These are phyloP conservation scores for Capniomyces stellatus DNA, from an alignment of 371 early-diverging fungal genomes.

Conservation along the genomic window DNA sequence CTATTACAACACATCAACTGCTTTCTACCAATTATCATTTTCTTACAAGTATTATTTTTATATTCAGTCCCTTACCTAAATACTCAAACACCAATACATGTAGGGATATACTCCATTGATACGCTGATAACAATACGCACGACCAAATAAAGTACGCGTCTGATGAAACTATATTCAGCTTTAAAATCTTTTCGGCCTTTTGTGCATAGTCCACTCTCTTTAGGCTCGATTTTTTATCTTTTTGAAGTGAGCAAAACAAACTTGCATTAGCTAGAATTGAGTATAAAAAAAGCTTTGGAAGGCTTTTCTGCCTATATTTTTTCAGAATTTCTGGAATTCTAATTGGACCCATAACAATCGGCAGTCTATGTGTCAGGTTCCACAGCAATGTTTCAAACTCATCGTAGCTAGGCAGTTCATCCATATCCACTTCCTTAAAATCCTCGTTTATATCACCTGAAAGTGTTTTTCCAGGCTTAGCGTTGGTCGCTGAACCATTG, in stretches of 20 bases:
- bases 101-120: background rate
- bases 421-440: background rate
- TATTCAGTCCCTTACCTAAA: background rate
- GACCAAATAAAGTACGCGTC: slow-evolving; percentile 1
- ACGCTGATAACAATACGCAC: background rate
- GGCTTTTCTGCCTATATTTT: background rate
- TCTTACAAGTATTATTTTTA: background rate
- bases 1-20: background rate
- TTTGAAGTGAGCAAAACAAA: no score
- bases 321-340: background rate
- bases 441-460: no score
- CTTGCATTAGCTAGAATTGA: background rate
- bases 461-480: no score
- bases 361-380: background rate
- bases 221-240: background rate
- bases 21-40: no score
- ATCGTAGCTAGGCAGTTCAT: background rate
- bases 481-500: no score
- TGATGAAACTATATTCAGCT: background rate
- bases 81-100: background rate
- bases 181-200: background rate
- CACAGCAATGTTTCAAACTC: background rate
- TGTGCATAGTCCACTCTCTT: background rate
- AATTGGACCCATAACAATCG: background rate
- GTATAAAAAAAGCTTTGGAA: background rate